These are phyloP conservation scores for Novymonas esmeraldas DNA, from an alignment of 208 protist genomes.

Conservation along the genomic window DNA sequence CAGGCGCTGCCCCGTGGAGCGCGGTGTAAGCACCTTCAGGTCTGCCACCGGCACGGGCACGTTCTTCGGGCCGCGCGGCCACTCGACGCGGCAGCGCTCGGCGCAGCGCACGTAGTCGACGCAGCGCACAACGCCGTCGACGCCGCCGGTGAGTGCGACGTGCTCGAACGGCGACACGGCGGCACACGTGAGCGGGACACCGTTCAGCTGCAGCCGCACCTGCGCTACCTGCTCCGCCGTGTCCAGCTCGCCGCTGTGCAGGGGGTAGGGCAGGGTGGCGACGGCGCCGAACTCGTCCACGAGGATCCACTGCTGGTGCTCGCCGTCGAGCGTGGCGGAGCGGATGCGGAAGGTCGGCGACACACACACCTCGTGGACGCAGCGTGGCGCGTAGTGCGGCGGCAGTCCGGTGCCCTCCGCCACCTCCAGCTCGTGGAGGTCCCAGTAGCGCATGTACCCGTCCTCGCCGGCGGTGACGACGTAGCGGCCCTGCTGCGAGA, in stretches of 20 bases:
- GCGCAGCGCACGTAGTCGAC: conserved; percentile 86
- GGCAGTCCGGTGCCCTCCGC: conserved; percentile 89
- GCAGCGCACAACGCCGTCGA: conserved; percentile 92
- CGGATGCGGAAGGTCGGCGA: conserved; percentile 53
- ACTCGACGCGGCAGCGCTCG: conserved; percentile 42
- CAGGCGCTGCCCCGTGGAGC: conserved; percentile 15
- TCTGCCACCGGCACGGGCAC: conserved; percentile 18
- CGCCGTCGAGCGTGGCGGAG: conserved; percentile 53
- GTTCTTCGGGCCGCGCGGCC: conserved; percentile 2
- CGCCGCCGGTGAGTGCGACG: conserved; percentile 84
- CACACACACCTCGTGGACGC: conserved; percentile 79
- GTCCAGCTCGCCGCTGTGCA: conserved; percentile 6
- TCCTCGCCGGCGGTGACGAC: conserved; percentile 96
- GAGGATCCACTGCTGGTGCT: conserved; percentile 72
- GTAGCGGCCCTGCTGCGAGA: conserved; percentile 72
- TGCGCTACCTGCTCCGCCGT: background rate
- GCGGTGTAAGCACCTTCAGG: conserved; percentile 18
- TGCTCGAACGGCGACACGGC: conserved; percentile 81
- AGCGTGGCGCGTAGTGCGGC: conserved; percentile 72
- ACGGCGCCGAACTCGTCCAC: conserved; percentile 80
- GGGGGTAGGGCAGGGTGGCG: conserved; percentile 34
- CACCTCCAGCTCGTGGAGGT: conserved; percentile 87
- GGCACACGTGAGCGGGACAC: conserved; percentile 85
- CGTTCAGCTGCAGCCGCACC: conserved; percentile 79
- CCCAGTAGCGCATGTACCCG: conserved; percentile 96